Evolutionary conservation across 805 yeast species (phyloP).

Genomic region (Cyberlindnera euphorbiae): DNA sequence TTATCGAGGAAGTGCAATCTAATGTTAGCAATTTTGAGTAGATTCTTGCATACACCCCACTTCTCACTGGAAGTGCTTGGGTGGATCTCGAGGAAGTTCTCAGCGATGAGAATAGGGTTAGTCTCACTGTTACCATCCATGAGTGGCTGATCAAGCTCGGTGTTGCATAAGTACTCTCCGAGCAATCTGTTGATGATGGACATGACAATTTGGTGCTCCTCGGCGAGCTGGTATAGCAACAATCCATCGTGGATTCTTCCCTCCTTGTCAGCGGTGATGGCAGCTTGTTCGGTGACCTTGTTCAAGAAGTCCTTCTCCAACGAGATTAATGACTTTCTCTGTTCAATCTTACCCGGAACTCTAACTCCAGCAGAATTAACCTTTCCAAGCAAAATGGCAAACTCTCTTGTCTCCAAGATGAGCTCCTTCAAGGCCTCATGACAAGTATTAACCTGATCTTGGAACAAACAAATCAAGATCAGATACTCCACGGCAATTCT

Average conservation of each 20-base stretch:
- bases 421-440: constrained; percentile 81
- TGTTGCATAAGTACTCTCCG: constrained; percentile 70
- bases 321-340: constrained; percentile 60
- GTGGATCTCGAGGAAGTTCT: constrained; percentile 37
- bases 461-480: constrained; percentile 57
- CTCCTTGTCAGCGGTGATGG: constrained; percentile 83
- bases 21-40: constrained; percentile 65
- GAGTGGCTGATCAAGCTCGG: constrained; percentile 58
- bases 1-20: constrained; percentile 52
- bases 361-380: constrained; percentile 72
- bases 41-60: constrained; percentile 58
- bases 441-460: constrained; percentile 48
- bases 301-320: constrained; percentile 59
- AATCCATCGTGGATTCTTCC: constrained; percentile 85
- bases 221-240: constrained; percentile 79
- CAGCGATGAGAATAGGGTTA: constrained; percentile 35
- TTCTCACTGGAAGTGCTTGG: constrained; percentile 57
- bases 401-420: constrained; percentile 82
- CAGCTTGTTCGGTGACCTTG: constrained; percentile 79
- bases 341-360: constrained; percentile 79
- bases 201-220: constrained; percentile 80
- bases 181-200: constrained; percentile 66
- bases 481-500: constrained; percentile 89
- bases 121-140: constrained; percentile 39
- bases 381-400: constrained; percentile 77